A percentile compares a stretch with the other conserved stretches of the same genome.
These are phyloP conservation scores for Candolleomyces aberdarensis DNA, from an alignment of 768 basidiomycete species.

Conservation along the genomic window DNA sequence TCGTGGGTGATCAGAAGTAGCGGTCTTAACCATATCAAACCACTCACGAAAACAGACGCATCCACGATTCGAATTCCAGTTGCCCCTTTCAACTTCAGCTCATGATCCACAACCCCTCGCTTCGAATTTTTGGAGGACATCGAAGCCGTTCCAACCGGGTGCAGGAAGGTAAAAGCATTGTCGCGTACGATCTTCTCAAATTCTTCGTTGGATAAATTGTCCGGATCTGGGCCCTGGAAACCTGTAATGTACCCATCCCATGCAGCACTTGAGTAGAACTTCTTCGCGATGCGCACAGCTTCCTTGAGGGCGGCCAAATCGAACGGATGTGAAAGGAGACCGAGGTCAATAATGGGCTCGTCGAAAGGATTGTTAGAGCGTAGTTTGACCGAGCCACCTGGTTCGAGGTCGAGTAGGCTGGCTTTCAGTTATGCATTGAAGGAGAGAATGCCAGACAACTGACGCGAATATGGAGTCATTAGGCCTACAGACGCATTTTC, in stretches of 20 bases:
- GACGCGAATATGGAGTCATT: background rate
- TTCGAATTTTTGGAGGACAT: constrained; percentile 25
- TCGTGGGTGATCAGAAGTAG: no score
- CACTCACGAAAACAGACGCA: constrained; percentile 30
- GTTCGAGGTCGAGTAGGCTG: background rate
- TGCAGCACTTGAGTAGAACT: constrained; percentile 4
- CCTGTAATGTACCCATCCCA: constrained; percentile 6
- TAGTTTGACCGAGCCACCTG: constrained; percentile 8
- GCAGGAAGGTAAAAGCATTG: constrained; percentile 19
- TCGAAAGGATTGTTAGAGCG: constrained; percentile 2
- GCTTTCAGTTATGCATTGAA: background rate
- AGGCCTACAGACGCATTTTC: background rate
- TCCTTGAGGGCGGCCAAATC: constrained; percentile 9
- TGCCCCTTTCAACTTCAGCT: constrained; percentile 33
- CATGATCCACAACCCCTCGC: constrained; percentile 34
- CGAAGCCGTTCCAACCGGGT: constrained; percentile 29
- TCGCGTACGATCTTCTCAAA: constrained; percentile 17
- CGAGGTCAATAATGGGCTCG: constrained; percentile 3
- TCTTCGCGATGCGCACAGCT: constrained; percentile 9
- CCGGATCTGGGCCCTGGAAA: background rate
- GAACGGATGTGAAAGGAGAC: constrained; percentile 6
- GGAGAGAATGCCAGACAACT: background rate
- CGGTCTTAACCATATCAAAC: background rate
- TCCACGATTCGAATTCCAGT: constrained; percentile 35
- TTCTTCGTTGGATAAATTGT: background rate